phyloP scores from a whole-genome alignment of 2,329 filamentous ascomycete genomes.

The Lithohypha guttulata region DNA sequence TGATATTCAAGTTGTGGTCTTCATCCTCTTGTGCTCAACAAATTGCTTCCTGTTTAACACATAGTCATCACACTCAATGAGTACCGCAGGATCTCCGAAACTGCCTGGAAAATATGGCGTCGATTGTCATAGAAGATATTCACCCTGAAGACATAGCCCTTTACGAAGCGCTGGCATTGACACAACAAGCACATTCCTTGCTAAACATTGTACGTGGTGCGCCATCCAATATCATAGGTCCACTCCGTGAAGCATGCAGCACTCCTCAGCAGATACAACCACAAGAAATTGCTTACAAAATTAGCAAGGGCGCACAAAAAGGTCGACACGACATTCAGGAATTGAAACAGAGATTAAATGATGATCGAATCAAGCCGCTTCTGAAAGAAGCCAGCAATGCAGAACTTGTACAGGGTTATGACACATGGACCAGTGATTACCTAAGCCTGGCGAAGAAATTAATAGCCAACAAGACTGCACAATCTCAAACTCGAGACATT shows the following conservation, averaged over 20 bases:
- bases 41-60: not conserved
- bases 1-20: not conserved
- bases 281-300: constrained; percentile 22
- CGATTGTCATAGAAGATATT: constrained; percentile 1
- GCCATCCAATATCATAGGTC: too few species aligned
- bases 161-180: constrained; percentile 18
- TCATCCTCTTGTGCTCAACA: not conserved
- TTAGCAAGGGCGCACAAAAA: constrained; percentile 27
- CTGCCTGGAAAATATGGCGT: not conserved
- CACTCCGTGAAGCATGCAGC: constrained; percentile 30
- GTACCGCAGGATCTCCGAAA: not conserved
- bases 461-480: not conserved
- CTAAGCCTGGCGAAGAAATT: constrained; percentile 24
- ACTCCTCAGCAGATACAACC: constrained; percentile 28
- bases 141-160: constrained; percentile 19
- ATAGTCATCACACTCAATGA: not conserved
- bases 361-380: constrained; percentile 30
- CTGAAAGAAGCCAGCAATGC: constrained; percentile 29
- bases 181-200: constrained; percentile 26
- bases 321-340: constrained; percentile 29
- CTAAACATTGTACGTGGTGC: too few species aligned
- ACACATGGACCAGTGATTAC: constrained; percentile 35
- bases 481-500: not conserved
- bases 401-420: constrained; percentile 29
- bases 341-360: constrained; percentile 33